These are phyloP conservation scores for Acer yangbiense DNA, from an alignment of 345 rosid species.

Conservation along the genomic window DNA sequence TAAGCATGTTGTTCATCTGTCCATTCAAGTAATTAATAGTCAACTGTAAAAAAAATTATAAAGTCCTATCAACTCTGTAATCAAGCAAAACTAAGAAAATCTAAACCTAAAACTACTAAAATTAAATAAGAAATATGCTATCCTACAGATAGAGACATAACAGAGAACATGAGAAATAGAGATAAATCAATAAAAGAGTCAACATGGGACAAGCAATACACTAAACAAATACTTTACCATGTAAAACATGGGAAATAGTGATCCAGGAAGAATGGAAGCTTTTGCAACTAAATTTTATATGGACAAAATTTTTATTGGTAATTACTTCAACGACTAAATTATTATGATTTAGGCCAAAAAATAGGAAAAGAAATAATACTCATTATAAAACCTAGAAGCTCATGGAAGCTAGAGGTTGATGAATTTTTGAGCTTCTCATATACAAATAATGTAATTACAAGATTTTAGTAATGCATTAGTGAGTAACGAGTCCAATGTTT, in stretches of 20 bases:
- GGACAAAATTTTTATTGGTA: not conserved
- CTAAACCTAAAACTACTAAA: not conserved
- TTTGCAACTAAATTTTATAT: not conserved
- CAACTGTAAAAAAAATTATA: conserved; percentile 52
- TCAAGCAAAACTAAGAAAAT: not conserved
- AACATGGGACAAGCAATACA: too few species aligned
- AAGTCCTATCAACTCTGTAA: not conserved
- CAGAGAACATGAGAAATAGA: not conserved
- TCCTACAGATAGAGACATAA: not conserved
- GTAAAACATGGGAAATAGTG: too few species aligned
- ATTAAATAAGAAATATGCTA: not conserved
- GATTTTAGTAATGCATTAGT: not conserved
- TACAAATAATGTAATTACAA: not conserved
- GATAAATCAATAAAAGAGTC: too few species aligned
- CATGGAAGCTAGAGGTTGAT: not conserved
- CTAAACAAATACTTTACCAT: too few species aligned
- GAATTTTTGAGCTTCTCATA: not conserved
- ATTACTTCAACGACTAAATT: not conserved
- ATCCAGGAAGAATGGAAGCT: too few species aligned
- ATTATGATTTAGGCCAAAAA: not conserved
- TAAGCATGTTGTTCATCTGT: conserved; percentile 57
- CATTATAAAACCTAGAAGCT: not conserved
- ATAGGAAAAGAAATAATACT: not conserved
- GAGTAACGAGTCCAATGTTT: not conserved
- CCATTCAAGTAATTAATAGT: conserved; percentile 78